Percentiles rank a stretch among this genome's conserved stretches.
These are phyloP conservation scores for Zasmidium angulare DNA, from an alignment of 2,329 filamentous ascomycete genomes.

Conservation along the genomic window DNA sequence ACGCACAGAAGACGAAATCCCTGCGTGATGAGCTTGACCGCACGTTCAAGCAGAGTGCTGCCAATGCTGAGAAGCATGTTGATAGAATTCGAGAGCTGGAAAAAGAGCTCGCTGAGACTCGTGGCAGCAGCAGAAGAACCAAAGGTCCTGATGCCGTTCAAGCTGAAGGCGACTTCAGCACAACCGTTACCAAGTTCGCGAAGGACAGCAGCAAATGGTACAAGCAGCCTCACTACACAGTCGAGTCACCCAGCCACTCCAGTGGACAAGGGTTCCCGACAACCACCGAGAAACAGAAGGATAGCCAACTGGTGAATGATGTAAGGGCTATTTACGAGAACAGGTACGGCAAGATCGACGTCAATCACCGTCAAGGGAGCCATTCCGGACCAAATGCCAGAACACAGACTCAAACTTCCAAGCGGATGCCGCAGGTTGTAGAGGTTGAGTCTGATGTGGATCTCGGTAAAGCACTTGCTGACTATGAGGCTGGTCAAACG, in stretches of 20 bases:
- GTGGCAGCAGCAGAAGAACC: conserved; percentile 1
- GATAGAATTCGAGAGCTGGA: conserved; percentile 21
- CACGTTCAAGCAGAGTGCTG: conserved; percentile 22
- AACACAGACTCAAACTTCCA: not conserved
- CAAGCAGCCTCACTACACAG: conserved; percentile 29
- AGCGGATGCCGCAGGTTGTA: conserved; percentile 14
- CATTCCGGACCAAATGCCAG: not conserved
- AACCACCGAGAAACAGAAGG: conserved; percentile 28
- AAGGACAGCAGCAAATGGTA: conserved; percentile 37
- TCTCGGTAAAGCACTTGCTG: conserved; percentile 26
- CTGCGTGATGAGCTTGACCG: conserved; percentile 21
- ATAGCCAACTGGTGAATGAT: conserved; percentile 38
- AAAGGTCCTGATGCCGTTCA: conserved; percentile 20
- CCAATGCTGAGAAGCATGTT: conserved; percentile 19
- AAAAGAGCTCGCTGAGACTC: conserved; percentile 12
- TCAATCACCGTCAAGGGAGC: conserved; percentile 29
- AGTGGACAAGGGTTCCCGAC: conserved; percentile 14
- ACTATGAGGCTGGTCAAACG: conserved; percentile 24
- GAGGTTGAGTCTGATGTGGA: conserved; percentile 25
- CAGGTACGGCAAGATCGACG: conserved; percentile 41
- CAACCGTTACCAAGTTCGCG: conserved; percentile 37
- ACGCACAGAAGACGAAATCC: conserved; percentile 19
- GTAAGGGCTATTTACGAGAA: conserved; percentile 46
- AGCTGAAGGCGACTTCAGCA: conserved; percentile 40
- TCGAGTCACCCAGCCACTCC: conserved; percentile 2